Conservation (phyloP, 2,329 filamentous ascomycete species). For the Fusarium sulawesiense region DNA sequence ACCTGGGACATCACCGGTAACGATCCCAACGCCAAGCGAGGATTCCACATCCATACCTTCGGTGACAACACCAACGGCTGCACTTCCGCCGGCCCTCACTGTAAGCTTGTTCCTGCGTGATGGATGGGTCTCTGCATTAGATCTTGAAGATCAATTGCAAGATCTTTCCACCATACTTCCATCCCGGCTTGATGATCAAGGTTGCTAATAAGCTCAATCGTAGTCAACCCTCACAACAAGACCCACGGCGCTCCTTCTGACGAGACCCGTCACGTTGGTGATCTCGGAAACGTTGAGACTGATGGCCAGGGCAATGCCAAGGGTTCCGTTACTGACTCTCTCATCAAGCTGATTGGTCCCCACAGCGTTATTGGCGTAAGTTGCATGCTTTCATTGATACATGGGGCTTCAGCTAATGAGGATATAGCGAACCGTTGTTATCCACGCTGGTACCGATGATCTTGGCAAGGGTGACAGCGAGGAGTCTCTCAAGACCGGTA, state of each 20-base stretch:
- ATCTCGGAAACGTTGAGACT: constrained; percentile 97
- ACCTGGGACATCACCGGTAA: constrained; percentile 93
- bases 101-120: constrained; percentile 64
- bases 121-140: background rate
- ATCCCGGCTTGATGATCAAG: background rate
- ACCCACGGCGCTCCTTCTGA: constrained; percentile 89
- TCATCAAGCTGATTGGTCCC: constrained; percentile 95
- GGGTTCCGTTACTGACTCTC: constrained; percentile 81
- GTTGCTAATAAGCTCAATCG: constrained; percentile 22
- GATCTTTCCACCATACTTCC: background rate
- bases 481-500: constrained; percentile 98
- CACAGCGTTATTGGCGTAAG: constrained; percentile 93
- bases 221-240: constrained; percentile 96
- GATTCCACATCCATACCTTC: constrained; percentile 98
- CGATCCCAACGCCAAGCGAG: constrained; percentile 95
- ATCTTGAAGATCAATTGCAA: background rate
- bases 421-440: constrained; percentile 86
- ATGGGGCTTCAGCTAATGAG: constrained; percentile 4
- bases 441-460: constrained; percentile 95
- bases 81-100: constrained; percentile 98
- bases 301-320: constrained; percentile 91
- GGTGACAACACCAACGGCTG: constrained; percentile 99
- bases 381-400: background rate
- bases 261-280: constrained; percentile 91
- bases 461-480: constrained; percentile 91